phyloP scores from a whole-genome alignment of 495 filamentous ascomycete species.

The Polyplosphaeria fusca region DNA sequence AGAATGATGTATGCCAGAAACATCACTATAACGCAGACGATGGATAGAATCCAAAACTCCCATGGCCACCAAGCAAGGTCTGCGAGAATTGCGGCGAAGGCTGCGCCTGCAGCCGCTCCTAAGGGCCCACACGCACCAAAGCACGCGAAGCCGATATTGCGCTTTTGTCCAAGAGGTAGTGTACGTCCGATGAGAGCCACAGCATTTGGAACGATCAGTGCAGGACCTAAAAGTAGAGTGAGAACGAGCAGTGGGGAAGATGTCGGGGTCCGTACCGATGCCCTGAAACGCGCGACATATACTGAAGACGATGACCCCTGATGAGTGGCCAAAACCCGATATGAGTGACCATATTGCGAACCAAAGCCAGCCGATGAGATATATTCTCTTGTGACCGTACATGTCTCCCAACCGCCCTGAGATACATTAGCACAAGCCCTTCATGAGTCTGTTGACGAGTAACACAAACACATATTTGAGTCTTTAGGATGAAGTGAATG shows the following conservation, averaged over 20 bases:
- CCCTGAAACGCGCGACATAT: conserved; percentile 44
- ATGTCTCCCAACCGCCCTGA: conserved; percentile 36
- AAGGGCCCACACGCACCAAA: conserved; percentile 34
- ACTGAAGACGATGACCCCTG: conserved; percentile 47
- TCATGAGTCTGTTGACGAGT: background rate
- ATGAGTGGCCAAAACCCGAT: conserved; percentile 39
- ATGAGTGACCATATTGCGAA: conserved; percentile 36
- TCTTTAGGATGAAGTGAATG: too few relatives aligned
- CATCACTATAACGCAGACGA: conserved; percentile 25
- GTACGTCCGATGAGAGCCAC: conserved; percentile 50
- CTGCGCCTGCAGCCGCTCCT: conserved; percentile 28
- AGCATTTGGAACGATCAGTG: conserved; percentile 52
- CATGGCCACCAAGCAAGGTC: conserved; percentile 36
- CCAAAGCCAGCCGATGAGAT: conserved; percentile 35
- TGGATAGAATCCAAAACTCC: conserved; percentile 30
- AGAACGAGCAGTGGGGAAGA: background rate
- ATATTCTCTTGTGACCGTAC: conserved; percentile 36
- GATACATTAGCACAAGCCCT: background rate
- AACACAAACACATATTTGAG: background rate
- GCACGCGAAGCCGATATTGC: conserved; percentile 32
- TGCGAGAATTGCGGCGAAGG: conserved; percentile 30
- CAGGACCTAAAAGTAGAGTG: conserved; percentile 51
- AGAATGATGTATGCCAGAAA: conserved; percentile 32
- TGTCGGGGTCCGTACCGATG: conserved; percentile 13
- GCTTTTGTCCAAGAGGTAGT: conserved; percentile 37